Percentiles rank a stretch among this genome's conserved stretches.
Conservation (phyloP, 2,329 filamentous ascomycete genomes). For the Penicillium oxalicum region DNA sequence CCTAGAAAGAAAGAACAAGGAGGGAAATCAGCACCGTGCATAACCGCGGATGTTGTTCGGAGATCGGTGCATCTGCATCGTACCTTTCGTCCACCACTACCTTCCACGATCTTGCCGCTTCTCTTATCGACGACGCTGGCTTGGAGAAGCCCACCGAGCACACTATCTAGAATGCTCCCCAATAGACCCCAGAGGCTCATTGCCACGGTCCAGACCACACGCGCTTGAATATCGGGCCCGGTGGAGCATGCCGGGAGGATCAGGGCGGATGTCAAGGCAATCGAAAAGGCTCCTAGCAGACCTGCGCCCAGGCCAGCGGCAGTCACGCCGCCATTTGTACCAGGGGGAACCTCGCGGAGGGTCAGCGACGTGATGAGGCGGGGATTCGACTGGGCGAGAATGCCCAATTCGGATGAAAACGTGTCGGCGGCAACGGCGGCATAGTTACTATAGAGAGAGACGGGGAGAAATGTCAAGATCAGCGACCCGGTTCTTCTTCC, state of each 20-base stretch:
- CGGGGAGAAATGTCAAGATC: not conserved
- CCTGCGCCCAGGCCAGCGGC: slow-evolving; percentile 67
- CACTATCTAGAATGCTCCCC: slow-evolving; percentile 79
- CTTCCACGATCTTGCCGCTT: slow-evolving; percentile 84
- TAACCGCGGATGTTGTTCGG: no score
- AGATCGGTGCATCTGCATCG: slow-evolving; percentile 8
- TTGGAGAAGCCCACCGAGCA: slow-evolving; percentile 80
- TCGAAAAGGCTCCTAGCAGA: slow-evolving; percentile 61
- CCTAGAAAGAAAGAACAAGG: slow-evolving; percentile 14
- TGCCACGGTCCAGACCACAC: slow-evolving; percentile 43
- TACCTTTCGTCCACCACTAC: slow-evolving; percentile 63
- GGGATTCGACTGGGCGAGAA: slow-evolving; percentile 68
- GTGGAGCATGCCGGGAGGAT: slow-evolving; percentile 62
- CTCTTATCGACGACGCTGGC: slow-evolving; percentile 77
- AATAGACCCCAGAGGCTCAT: slow-evolving; percentile 67
- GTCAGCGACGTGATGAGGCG: slow-evolving; percentile 77
- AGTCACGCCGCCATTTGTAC: slow-evolving; percentile 92
- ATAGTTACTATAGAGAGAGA: slow-evolving; percentile 56
- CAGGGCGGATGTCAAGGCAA: slow-evolving; percentile 62
- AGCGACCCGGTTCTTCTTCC: not conserved
- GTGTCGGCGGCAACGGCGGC: slow-evolving; percentile 89
- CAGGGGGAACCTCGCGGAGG: slow-evolving; percentile 73
- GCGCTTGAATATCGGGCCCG: slow-evolving; percentile 47
- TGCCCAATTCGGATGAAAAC: slow-evolving; percentile 90
- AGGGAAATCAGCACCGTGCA: no score